Base-by-base conservation (phyloP, 1,284 basidiomycete genomes). In the Meira miltonrushii region DNA sequence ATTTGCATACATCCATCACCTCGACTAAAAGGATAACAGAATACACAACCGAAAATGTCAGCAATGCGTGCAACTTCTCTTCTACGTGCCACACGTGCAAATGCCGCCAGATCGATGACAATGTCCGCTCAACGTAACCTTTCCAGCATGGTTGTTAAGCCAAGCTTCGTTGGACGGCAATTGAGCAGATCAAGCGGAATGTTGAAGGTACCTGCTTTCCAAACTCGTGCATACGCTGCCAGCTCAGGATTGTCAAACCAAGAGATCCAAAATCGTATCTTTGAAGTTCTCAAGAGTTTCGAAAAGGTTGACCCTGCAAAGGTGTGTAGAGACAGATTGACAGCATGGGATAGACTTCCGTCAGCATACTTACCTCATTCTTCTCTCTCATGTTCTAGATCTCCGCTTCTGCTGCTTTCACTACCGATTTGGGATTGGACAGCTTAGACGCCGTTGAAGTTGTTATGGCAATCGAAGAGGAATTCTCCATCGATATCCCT, bases 391-490 rank as follows among this genome's bases (percentile, higher is more conserved):
- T 21, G 23, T 19, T n/a, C 21, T 68, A 96, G 94, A 83, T 98
- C 71, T 82, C 86, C 15, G 66, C 85, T 33, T 79, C 85, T 15
- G 83, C 94, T 28, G 84, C 87, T 38, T 97, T 99, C 81, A 83
- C 87, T 60, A 82, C 84, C 53, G 92, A 98, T 82, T 86, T 99
- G 60, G 89, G 92, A 41, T 85, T 99, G 53, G 95, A 99, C 82
- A 96, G 92, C 74, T 83, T 99, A 76, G 95, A 98, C 80, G 86
- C 92, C 49, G 94, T 99, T 46, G 95, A 99, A 81, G 93, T 97
- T 46, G 91, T 98, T 74, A 97, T 99, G 93, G 92, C 94, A 50
- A 89, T 99, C 70, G 95, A 99, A 82, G 94, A 98, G 87, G 94
- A 91, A 79, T 84, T 83, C 13, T 48, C 25, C 51, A 61, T 92